Conservation (phyloP, 805 yeast species). For the Scheffersomyces stipitis region DNA sequence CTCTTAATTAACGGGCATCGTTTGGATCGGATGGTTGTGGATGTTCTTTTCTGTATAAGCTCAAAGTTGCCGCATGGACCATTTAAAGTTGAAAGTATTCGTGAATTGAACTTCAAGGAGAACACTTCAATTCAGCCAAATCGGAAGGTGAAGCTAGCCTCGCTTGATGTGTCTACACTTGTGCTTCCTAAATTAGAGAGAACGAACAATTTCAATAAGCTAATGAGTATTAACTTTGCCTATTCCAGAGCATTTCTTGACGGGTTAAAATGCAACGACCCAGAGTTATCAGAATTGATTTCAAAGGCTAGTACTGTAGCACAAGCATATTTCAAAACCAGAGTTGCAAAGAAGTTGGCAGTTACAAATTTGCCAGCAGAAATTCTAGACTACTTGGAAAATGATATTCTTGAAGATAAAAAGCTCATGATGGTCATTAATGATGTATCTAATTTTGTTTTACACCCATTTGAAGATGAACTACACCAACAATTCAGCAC, state of each 20-base stretch:
- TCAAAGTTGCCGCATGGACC: background rate
- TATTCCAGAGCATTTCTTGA: constrained; percentile 13
- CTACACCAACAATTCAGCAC: background rate
- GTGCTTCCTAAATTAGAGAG: constrained; percentile 3
- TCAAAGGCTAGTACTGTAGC: constrained; percentile 17
- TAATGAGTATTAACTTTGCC: constrained; percentile 10
- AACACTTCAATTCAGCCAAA: background rate
- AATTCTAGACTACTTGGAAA: background rate
- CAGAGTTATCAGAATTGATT: constrained; percentile 13
- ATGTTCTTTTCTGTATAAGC: background rate
- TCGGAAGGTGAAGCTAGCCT: background rate
- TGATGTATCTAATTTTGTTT: constrained; percentile 4
- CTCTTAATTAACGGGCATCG: constrained; percentile 2
- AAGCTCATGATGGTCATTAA: constrained; percentile 15
- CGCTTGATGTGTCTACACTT: background rate
- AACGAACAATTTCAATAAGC: constrained; percentile 4
- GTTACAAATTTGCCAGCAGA: background rate
- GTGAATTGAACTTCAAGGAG: background rate
- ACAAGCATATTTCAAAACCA: constrained; percentile 12
- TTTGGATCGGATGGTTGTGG: background rate
- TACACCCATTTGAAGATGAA: constrained; percentile 10
- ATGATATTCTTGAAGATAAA: constrained; percentile 3
- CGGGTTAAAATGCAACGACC: constrained; percentile 3
- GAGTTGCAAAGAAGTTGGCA: constrained; percentile 6
- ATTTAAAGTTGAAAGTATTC: background rate